Conservation (phyloP, 768 basidiomycete species). For the Mycena galopus region DNA sequence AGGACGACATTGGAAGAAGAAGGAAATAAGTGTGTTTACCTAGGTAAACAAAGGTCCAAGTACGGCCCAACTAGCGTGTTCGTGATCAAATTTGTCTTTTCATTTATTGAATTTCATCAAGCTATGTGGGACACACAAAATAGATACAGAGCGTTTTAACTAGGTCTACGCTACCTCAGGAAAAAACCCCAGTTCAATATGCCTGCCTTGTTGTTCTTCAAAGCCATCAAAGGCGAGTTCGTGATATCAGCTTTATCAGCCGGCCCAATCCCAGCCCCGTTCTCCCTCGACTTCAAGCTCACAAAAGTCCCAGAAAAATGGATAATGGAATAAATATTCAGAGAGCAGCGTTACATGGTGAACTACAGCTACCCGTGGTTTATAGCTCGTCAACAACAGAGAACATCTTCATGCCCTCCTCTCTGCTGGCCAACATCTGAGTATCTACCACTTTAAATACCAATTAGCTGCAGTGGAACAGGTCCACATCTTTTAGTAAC, state of each 20-base stretch:
- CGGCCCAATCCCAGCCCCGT: neutral
- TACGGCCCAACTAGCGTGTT: too few species aligned
- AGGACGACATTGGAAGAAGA: too few species aligned
- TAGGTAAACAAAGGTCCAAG: too few species aligned
- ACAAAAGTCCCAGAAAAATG: neutral
- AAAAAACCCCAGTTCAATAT: neutral
- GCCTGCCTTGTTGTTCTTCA: neutral
- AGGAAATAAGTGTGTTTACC: too few species aligned
- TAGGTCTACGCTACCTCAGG: neutral
- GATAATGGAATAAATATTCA: neutral
- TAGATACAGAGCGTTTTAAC: neutral
- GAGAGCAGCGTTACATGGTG: too few species aligned
- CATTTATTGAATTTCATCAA: neutral
- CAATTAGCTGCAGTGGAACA: too few species aligned
- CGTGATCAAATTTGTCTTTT: neutral
- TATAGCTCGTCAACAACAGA: neutral
- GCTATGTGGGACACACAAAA: too few species aligned
- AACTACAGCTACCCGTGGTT: neutral
- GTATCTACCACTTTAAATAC: too few species aligned
- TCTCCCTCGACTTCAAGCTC: neutral
- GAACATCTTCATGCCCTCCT: constrained; percentile 13
- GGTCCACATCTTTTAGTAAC: too few species aligned
- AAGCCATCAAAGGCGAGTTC: too few species aligned
- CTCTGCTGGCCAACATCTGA: neutral
- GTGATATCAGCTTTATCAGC: too few species aligned